Percentiles rank a stretch among this genome's conserved stretches.
These are phyloP conservation scores for Colletotrichum liriopes DNA, from an alignment of 2,329 filamentous ascomycete genomes.

Conservation along the genomic window DNA sequence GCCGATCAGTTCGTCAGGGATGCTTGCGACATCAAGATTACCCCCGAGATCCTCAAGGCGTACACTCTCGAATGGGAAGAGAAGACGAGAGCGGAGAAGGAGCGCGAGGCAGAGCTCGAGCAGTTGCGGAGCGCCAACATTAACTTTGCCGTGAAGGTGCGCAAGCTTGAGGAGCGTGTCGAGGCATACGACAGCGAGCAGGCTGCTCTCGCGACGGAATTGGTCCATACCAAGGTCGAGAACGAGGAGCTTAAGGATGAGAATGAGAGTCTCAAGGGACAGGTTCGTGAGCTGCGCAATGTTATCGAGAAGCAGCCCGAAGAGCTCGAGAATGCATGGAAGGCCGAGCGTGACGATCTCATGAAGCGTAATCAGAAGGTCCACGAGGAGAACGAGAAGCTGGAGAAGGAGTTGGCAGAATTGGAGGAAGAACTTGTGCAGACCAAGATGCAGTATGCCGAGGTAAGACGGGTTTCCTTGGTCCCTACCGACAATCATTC, in stretches of 20 bases:
- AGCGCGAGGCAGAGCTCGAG: constrained; percentile 86
- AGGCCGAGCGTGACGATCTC: constrained; percentile 89
- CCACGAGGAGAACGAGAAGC: constrained; percentile 89
- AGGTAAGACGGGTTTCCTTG: constrained; percentile 75
- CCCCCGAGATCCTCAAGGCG: constrained; percentile 82
- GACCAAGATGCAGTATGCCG: constrained; percentile 95
- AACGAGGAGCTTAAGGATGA: constrained; percentile 91
- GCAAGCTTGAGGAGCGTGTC: constrained; percentile 87
- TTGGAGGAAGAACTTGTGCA: constrained; percentile 94
- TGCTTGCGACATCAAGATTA: constrained; percentile 89
- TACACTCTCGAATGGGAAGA: constrained; percentile 96
- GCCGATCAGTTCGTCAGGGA: constrained; percentile 95
- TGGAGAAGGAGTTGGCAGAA: constrained; percentile 92
- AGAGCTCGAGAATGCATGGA: constrained; percentile 87
- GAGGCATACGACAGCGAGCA: constrained; percentile 93
- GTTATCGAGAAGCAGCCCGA: constrained; percentile 92
- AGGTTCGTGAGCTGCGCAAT: constrained; percentile 86
- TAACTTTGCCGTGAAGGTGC: constrained; percentile 81
- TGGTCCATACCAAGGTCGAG: constrained; percentile 93
- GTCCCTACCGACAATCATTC: neutral
- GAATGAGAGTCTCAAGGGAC: constrained; percentile 88
- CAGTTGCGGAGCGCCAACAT: constrained; percentile 77
- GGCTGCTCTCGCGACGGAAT: constrained; percentile 89
- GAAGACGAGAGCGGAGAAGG: constrained; percentile 85
- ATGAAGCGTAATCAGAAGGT: constrained; percentile 95